A percentile compares a stretch with the other conserved stretches of the same genome.
Evolutionary conservation across 345 rosid species (phyloP).

Genomic region (Noccaea caerulescens): DNA sequence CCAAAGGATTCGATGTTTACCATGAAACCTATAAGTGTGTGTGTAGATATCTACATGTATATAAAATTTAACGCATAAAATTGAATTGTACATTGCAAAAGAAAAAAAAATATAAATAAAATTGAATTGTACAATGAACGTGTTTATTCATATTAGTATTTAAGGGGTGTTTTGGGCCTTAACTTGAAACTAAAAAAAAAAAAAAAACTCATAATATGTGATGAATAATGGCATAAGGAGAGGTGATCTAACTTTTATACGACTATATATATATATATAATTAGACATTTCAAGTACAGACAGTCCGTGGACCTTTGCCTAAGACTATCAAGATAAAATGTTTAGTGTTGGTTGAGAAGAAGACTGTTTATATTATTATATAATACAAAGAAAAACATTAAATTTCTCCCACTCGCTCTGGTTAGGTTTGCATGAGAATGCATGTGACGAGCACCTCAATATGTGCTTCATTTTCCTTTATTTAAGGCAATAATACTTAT

Average conservation of each 20-base stretch:
- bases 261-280: background rate
- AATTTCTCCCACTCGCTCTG: slow-evolving; percentile 36
- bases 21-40: background rate
- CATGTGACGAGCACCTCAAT: slow-evolving; percentile 48
- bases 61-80: background rate
- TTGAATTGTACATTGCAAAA: too few relatives aligned
- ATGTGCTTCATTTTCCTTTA: slow-evolving; percentile 25
- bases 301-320: slow-evolving; percentile 39
- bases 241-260: background rate
- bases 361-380: background rate
- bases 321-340: slow-evolving; percentile 13
- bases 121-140: background rate
- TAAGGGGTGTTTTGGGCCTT: background rate
- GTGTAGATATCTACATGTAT: background rate
- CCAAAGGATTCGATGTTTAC: background rate
- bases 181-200: background rate
- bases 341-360: slow-evolving; percentile 22
- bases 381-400: background rate
- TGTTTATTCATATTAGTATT: background rate
- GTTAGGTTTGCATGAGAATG: slow-evolving; percentile 47
- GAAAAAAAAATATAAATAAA: too few relatives aligned
- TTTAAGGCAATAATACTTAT: slow-evolving; percentile 11
- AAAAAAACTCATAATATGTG: background rate
- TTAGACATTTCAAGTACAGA: slow-evolving; percentile 31
- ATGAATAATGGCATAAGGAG: slow-evolving; percentile 7